Conservation (phyloP, 192 early-diverging fungal species). For the Coemansia pectinata region DNA sequence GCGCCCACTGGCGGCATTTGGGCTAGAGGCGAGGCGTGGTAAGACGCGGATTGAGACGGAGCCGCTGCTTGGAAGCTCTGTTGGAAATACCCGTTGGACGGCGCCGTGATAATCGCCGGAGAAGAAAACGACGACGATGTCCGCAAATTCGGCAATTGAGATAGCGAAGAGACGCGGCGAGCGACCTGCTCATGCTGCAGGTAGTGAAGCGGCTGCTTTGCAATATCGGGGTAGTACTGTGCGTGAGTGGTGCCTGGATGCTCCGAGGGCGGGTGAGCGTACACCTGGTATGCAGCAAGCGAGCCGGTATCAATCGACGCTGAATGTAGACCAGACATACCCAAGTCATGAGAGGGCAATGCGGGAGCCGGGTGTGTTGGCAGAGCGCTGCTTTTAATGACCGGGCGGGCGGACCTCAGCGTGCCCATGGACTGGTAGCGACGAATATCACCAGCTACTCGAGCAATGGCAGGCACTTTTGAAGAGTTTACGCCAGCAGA, state of each 20-base stretch:
- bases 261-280: background rate
- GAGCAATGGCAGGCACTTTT: background rate
- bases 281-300: background rate
- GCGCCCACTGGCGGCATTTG: slow-evolving; percentile 19
- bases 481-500: background rate
- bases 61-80: background rate
- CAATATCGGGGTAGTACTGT: background rate
- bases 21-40: slow-evolving; percentile 19
- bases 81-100: background rate
- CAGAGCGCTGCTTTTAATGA: slow-evolving; percentile 2
- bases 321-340: background rate
- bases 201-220: slow-evolving; percentile 27
- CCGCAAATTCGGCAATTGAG: slow-evolving; percentile 39
- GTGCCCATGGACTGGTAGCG: slow-evolving; percentile 51
- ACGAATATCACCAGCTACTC: slow-evolving; percentile 27
- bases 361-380: background rate
- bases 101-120: background rate
- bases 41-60: background rate
- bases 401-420: slow-evolving; percentile 14
- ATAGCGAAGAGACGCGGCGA: slow-evolving; percentile 44
- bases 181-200: slow-evolving; percentile 37
- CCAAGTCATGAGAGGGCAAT: background rate
- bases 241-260: background rate
- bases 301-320: background rate
- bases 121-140: slow-evolving; percentile 1